Evolutionary conservation across 306 rosid genomes (phyloP), one percentile per base, ranked within the genome.

Genomic region (Herpetospermum pedunculosum): DNA sequence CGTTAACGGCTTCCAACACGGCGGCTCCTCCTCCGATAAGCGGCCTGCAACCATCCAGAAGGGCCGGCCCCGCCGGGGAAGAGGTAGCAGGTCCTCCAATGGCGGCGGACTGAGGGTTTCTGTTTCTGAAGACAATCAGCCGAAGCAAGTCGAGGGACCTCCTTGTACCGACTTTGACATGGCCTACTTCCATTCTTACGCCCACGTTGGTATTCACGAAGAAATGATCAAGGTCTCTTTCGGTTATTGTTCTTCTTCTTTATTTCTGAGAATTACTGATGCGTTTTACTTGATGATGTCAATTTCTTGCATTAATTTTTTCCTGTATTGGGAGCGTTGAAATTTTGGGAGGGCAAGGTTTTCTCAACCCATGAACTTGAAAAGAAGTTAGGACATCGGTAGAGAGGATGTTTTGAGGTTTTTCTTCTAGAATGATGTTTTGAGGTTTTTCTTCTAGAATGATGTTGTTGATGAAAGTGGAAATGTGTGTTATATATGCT

Each of bases 181-280:
- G 86, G 98, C 97, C 53, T 94, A 94, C 79, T 94, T 94, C 77
- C 92, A 89, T 70, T 91, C 98, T 53, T 94, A 94, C 76, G 85
- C 98, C 25, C 96, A 94, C 82, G 95, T 94, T 48, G 98, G 98
- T 18, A 89, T 94, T 78, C 98, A 94, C 77, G 95, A 94, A 74
- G 98, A 89, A 76, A 94, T 94, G 98, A 91, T 94, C 82, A 94
- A 94, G 98, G 98, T 90, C 70, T 30, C 15, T 35, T 54, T 40
- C 12, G 53, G 64, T 8, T n/a, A n/a, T n/a, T n/a, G n/a, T 10
- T n/a, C 4, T 5, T 38, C 6, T 34, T 23, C 26, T 43, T 32
- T 62, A 23, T 44, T 16, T 9, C 21, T 40, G 72, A 67, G 5
- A 67, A 67, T 67, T 65, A 3, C 53, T 68, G 37, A 25, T 40